Evolutionary conservation across 1,139 yeast genomes (phyloP), one percentile per base, ranked within the genome.

Genomic region (Casaregolazyma suthepensis): DNA sequence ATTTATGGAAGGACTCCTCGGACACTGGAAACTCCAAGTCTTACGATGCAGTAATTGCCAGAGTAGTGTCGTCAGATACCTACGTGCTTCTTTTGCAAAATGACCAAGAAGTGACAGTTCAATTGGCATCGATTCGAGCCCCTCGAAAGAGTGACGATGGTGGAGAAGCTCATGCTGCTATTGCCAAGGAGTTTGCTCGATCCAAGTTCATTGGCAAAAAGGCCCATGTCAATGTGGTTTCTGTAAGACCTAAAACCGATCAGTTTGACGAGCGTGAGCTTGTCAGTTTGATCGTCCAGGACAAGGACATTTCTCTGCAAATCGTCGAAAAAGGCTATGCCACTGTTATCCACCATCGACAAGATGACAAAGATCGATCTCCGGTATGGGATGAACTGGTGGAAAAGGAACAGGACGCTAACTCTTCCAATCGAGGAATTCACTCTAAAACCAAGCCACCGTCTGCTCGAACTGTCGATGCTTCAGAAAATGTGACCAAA

Each of bases 381-480:
- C 77, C 82, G 43, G 78, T 82, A 61, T 87, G 96, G 94, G 96
- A 88, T 65, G 77, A 76, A 54, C 75, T 88, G 54, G 69, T 87
- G 49, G 95, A 87, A 66, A 73, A 83, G 52, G 96, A 89, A 68
- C 75, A 77, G 48, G 75, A 74, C 48, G 84, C 93, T 22, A 76
- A 74, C 59, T 78, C 75, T 53, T 71, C 71, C 29, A 79, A 82
- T 61, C 75, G 74, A 54, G 96, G 96, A 35, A 75, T 88, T 52
- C 83, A 78, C 65, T 75, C 82, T 50, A 75, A 77, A 53, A 83
- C 83, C 64, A 71, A 78, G 3, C 80, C 83, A 17, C 80, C 78
- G 17, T 75, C 82, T 19, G 81, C 81, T 40, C 77, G 89, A 61
- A 71, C 83, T 45, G 86, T 87, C 44, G 94, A 89, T 67, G 95